Percentiles rank a stretch among this genome's conserved stretches.
Evolutionary conservation across 1,284 basidiomycete species (phyloP).

Genomic region (Rhodotorula sp.): DNA sequence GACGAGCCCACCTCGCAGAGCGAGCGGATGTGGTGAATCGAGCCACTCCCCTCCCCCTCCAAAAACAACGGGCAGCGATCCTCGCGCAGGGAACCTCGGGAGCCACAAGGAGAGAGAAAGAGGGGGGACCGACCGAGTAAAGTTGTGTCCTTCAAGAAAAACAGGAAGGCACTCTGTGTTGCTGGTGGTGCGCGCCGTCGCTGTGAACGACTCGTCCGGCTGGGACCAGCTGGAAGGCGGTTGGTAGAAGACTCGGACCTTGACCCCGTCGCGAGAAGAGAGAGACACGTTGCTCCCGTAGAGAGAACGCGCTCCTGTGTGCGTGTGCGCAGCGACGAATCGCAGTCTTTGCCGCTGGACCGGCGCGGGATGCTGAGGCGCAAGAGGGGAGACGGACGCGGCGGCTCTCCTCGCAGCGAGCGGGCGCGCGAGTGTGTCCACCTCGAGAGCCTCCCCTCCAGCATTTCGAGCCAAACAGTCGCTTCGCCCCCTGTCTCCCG

Average conservation of each 20-base stretch:
- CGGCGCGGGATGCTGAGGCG: not conserved
- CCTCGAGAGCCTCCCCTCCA: too few species aligned
- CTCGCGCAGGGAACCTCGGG: constrained; percentile 4
- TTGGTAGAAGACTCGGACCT: constrained; percentile 25
- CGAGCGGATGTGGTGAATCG: not conserved
- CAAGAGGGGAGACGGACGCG: not conserved
- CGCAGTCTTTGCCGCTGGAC: constrained; percentile 21
- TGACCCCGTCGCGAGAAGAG: constrained; percentile 9
- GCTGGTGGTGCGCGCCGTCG: constrained; percentile 34
- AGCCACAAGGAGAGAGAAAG: not conserved
- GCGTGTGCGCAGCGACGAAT: constrained; percentile 16
- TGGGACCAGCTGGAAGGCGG: constrained; percentile 9
- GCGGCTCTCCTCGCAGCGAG: not conserved
- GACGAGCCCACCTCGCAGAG: not conserved
- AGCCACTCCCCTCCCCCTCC: not conserved
- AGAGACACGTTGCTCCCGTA: not conserved
- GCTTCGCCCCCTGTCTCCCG: too few species aligned
- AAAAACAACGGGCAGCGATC: constrained; percentile 6
- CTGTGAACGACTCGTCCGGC: constrained; percentile 18
- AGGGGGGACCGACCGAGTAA: not conserved
- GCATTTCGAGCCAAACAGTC: too few species aligned
- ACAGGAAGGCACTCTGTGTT: not conserved
- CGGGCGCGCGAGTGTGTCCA: too few species aligned
- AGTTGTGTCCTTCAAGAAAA: not conserved
- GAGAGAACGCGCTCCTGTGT: not conserved